A percentile compares a stretch with the other conserved stretches of the same genome.
Evolutionary conservation across 768 basidiomycete genomes (phyloP).

Genomic region (Leccinum imitatum): DNA sequence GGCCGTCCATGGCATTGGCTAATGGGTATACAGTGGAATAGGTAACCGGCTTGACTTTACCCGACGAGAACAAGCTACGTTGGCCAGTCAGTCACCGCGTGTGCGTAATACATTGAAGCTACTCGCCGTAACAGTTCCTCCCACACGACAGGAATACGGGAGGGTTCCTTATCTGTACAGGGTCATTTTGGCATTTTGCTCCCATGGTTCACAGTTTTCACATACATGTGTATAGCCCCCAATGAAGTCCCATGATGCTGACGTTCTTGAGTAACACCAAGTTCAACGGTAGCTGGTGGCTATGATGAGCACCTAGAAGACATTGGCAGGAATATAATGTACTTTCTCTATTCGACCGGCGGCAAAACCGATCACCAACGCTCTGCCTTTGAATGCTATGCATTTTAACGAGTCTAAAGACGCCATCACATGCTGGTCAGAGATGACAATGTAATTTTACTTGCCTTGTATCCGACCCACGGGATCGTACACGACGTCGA

Average conservation of each 20-base stretch:
- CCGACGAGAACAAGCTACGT: conserved; percentile 63
- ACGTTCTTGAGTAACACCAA: conserved; percentile 83
- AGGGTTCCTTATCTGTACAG: conserved; percentile 59
- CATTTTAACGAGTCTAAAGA: conserved; percentile 79
- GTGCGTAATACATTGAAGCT: neutral
- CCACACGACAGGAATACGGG: conserved; percentile 69
- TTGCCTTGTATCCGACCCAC: conserved; percentile 74
- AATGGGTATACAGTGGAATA: conserved; percentile 72
- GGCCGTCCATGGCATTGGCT: conserved; percentile 62
- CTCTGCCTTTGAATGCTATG: conserved; percentile 91
- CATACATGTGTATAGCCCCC: conserved; percentile 79
- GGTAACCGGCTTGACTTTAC: conserved; percentile 63
- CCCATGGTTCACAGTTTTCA: conserved; percentile 12
- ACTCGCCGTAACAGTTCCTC: conserved; percentile 62
- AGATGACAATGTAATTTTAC: conserved; percentile 1
- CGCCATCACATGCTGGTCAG: neutral
- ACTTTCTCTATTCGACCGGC: conserved; percentile 27
- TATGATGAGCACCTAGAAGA: conserved; percentile 5
- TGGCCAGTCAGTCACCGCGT: conserved; percentile 3
- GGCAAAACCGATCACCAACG: conserved; percentile 81
- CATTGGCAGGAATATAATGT: neutral
- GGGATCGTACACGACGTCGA: conserved; percentile 84
- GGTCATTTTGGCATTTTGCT: neutral
- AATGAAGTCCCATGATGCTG: conserved; percentile 80
- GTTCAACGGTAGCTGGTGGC: conserved; percentile 73